Percentiles rank a stretch among this genome's conserved stretches.
Evolutionary conservation across 2,329 filamentous ascomycete species (phyloP).

Genomic region (Epichloe brachyelytri): DNA sequence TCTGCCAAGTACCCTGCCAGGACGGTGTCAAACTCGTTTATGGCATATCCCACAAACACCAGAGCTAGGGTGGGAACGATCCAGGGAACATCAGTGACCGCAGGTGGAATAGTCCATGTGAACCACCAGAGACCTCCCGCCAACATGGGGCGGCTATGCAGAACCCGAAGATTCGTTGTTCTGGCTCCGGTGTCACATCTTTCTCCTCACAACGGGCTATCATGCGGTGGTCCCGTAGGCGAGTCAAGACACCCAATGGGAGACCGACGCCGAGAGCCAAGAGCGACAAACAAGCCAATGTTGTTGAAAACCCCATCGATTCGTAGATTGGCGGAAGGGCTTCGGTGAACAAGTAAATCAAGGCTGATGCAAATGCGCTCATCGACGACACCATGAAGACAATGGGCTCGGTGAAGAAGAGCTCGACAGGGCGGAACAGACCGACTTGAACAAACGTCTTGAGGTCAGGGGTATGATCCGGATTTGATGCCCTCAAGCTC

Average conservation of each 20-base stretch:
- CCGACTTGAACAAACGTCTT: background rate
- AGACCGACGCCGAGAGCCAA: background rate
- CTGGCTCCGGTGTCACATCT: background rate
- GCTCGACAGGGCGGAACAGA: background rate
- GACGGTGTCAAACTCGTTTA: background rate
- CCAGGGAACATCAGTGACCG: background rate
- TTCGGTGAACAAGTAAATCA: background rate
- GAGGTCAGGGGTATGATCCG: background rate
- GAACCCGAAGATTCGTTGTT: background rate
- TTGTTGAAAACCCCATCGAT: background rate
- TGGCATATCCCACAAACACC: background rate
- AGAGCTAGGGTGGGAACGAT: background rate
- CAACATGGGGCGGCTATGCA: background rate
- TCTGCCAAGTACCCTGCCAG: background rate
- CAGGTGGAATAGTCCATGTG: background rate
- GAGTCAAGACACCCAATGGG: background rate
- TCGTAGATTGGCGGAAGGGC: background rate
- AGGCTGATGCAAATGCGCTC: background rate
- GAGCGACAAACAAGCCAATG: background rate
- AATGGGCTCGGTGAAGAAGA: slow-evolving; percentile 1
- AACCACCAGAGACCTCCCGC: background rate
- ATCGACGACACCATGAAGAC: background rate
- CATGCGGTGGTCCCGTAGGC: background rate
- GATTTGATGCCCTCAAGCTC: background rate
- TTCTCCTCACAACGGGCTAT: background rate